Percentiles rank a stretch among this genome's conserved stretches.
Conservation (phyloP, 1,139 yeast species). For the Candida neerlandica region DNA sequence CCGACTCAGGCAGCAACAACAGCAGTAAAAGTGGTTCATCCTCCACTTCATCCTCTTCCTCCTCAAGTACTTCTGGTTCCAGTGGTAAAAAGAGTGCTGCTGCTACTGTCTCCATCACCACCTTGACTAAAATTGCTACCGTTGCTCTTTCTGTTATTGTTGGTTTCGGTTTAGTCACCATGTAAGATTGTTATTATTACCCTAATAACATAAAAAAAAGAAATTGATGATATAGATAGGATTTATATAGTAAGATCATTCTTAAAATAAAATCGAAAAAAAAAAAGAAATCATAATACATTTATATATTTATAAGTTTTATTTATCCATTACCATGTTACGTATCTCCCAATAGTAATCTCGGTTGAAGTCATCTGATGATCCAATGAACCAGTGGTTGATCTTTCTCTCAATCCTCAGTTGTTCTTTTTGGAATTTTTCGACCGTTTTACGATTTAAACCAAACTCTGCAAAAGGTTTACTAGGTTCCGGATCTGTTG, state of each 20-base stretch:
- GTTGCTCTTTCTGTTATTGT: constrained; percentile 25
- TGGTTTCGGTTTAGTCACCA: constrained; percentile 25
- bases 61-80: constrained; percentile 15
- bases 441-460: constrained; percentile 40
- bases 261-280: not conserved
- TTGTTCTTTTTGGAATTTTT: constrained; percentile 53
- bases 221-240: not conserved
- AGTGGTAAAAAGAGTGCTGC: constrained; percentile 20
- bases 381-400: constrained; percentile 50
- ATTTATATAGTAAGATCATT: too few species aligned
- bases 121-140: constrained; percentile 19
- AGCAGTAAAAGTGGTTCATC: constrained; percentile 26
- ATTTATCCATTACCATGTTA: constrained; percentile 50
- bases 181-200: constrained; percentile 18
- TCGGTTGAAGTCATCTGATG: constrained; percentile 30
- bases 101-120: constrained; percentile 12
- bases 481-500: constrained; percentile 12
- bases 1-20: constrained; percentile 28
- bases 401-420: constrained; percentile 50
- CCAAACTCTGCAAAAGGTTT: constrained; percentile 36
- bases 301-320: not conserved
- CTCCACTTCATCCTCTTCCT: constrained; percentile 19
- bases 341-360: constrained; percentile 58
- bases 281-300: not conserved
- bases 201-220: not conserved